Percentiles rank a stretch among this genome's conserved stretches.
phyloP scores from a whole-genome alignment of 2,329 filamentous ascomycete species.

The Colletotrichum siamense region DNA sequence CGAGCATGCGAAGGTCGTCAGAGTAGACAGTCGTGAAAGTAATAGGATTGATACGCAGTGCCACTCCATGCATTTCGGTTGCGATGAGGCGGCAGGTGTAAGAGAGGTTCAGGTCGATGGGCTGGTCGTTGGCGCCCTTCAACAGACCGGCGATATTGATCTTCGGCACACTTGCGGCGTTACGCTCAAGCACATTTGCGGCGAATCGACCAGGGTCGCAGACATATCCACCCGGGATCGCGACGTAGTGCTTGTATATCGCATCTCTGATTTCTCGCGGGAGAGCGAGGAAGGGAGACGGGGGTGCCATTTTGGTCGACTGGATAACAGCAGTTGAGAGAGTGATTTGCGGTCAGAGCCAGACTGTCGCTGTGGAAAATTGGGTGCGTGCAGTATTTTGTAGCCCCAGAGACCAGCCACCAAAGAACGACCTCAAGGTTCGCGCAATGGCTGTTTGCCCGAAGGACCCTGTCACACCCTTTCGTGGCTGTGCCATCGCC shows the following conservation, averaged over 20 bases:
- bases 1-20: not conserved
- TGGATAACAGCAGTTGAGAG: not conserved
- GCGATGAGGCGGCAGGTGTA: not conserved
- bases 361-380: not conserved
- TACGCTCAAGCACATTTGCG: not conserved
- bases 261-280: not conserved
- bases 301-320: not conserved
- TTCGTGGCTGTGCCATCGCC: not conserved
- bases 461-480: not conserved
- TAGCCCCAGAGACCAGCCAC: not conserved
- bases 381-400: not conserved
- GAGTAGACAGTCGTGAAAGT: not conserved
- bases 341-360: not conserved
- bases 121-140: not conserved
- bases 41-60: rapidly evolving
- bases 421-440: not conserved
- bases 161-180: not conserved
- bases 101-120: not conserved
- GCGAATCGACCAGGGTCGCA: not conserved
- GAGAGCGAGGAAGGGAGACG: not conserved
- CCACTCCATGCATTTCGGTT: not conserved
- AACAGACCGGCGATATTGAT: not conserved
- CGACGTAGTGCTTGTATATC: not conserved
- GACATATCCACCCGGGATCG: not conserved
- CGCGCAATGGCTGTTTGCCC: not conserved